phyloP scores from a whole-genome alignment of 257 asterid genomes.

The Schizonepeta tenuifolia region DNA sequence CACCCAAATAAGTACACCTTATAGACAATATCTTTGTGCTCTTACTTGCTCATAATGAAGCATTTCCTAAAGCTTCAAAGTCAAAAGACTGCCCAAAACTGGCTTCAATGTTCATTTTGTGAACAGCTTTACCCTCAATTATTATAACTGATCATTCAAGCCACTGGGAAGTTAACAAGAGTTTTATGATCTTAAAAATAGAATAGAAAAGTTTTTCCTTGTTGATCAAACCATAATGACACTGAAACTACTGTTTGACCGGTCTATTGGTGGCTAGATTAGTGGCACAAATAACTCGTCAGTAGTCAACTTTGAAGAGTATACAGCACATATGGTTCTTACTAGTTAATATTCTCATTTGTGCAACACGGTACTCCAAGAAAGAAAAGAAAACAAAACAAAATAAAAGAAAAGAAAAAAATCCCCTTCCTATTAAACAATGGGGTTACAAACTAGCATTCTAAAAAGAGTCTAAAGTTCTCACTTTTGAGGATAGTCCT shows the following conservation, averaged over 20 bases:
- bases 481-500: conserved; percentile 99
- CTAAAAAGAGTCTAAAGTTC: conserved; percentile 33
- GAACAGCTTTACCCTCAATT: neutral
- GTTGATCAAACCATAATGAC: neutral
- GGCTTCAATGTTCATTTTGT: conserved; percentile 14
- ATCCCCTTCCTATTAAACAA: neutral
- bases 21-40: neutral
- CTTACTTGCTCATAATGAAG: conserved; percentile 9
- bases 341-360: neutral
- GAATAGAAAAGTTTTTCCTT: neutral
- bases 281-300: neutral
- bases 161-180: conserved; percentile 5
- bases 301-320: neutral
- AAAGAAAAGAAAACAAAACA: neutral
- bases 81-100: conserved; percentile 1
- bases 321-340: neutral
- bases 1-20: neutral
- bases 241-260: neutral
- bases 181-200: neutral
- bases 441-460: neutral
- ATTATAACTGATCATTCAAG: neutral
- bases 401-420: too few species aligned
- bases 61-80: conserved; percentile 3
- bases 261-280: neutral
- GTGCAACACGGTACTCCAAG: conserved; percentile 2